phyloP scores from a whole-genome alignment of 495 filamentous ascomycete species.

The Neurospora tetrasperma region DNA sequence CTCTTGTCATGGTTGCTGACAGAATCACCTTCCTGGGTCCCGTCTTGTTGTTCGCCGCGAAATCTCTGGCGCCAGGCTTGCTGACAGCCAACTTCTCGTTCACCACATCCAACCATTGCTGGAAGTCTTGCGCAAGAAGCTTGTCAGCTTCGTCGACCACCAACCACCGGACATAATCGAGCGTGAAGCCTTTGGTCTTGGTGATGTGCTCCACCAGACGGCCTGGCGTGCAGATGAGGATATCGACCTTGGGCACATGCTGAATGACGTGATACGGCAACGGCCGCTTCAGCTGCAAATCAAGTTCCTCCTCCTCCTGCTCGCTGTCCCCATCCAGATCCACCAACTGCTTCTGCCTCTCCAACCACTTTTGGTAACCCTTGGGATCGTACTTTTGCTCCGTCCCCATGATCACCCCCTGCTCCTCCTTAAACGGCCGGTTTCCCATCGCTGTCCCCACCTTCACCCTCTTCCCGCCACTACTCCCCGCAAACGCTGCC shows the following conservation, averaged over 20 bases:
- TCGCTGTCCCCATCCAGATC: slow-evolving; percentile 15
- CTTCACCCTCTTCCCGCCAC: slow-evolving; percentile 51
- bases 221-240: slow-evolving; percentile 88
- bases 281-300: slow-evolving; percentile 13
- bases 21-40: slow-evolving; percentile 64
- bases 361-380: slow-evolving; percentile 20
- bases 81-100: slow-evolving; percentile 47
- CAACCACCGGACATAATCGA: slow-evolving; percentile 69
- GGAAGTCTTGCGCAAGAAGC: slow-evolving; percentile 81
- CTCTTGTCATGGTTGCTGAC: slow-evolving; percentile 88
- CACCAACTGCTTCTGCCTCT: slow-evolving; percentile 8
- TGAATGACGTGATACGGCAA: slow-evolving; percentile 52
- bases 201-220: slow-evolving; percentile 84
- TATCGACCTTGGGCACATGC: slow-evolving; percentile 63
- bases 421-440: slow-evolving; percentile 65
- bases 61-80: slow-evolving; percentile 28
- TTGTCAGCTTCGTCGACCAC: slow-evolving; percentile 93
- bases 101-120: slow-evolving; percentile 76
- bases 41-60: slow-evolving; percentile 38
- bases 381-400: slow-evolving; percentile 39
- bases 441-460: slow-evolving; percentile 77
- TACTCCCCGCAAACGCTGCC: slow-evolving; percentile 26
- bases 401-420: slow-evolving; percentile 50
- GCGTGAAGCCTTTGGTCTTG: slow-evolving; percentile 67
- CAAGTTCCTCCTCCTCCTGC: slow-evolving; percentile 6